Evolutionary conservation across 345 rosid genomes (phyloP), one percentile per base, ranked within the genome.

Genomic region (Aegle marmelos): DNA sequence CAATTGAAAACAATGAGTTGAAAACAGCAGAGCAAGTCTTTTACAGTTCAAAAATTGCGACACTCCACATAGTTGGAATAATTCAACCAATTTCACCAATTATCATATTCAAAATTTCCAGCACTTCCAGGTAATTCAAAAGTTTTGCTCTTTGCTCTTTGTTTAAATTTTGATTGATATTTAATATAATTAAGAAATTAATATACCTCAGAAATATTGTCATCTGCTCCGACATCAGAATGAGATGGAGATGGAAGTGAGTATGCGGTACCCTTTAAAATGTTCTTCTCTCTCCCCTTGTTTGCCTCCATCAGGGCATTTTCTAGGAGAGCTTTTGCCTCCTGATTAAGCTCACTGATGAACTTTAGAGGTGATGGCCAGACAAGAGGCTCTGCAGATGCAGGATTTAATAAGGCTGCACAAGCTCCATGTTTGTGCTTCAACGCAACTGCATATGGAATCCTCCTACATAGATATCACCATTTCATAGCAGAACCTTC

Each of bases 291-390:
- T 81, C 98, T 89, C 80, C 90, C 97, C 83, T 81, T 88, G 83
- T 92, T 94, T 69, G 95, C 97, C 17, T 94, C 93, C 97, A 92
- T 91, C 71, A 96, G 70, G 73, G 99, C 99, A 65, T 80, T 86
- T 77, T 96, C 99, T 59, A 96, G 73, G 13, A 96, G 88, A 5
- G 85, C 86, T 80, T 94, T 94, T 0, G 98, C 98, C 67, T 94
- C 99, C 6, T 88, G 90, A 69, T 92, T 89, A 69, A 96, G 93
- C 81, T 96, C 99, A 22, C 97, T 89, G 79, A 97, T 94, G 89
- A 97, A 97, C 81, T 97, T 97, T 63, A 97, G 86, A 19, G 99
- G 98, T 0, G 98, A 88, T 36, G 99, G 99, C 99, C 99, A 97
- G 50, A 97, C 98, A 27, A 97, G 92, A 69, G 97, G 99, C 82